Base-by-base conservation (phyloP, 2,329 filamentous ascomycete species). In the Cladosporium oxysporum region DNA sequence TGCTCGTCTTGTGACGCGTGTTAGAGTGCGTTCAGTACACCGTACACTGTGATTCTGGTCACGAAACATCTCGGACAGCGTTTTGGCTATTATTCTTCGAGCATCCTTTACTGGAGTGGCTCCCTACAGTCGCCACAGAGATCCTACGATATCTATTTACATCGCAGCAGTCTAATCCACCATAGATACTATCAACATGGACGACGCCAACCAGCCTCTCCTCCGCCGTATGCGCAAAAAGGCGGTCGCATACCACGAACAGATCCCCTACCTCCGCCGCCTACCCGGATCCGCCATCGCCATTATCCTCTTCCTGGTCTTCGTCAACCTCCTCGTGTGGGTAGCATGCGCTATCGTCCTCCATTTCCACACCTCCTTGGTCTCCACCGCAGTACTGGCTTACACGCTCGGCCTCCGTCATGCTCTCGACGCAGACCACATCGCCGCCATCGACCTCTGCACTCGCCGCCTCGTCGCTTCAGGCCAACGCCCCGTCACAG, bases 391-490 rank as follows among this genome's bases (percentile, higher is more conserved):
- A 1, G 88, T 93, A 1, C 85, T 98, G 0, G 89, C 93, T 29
- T 98, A 96, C 78, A 92, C 92, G 0, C 85, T 98, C 12, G 94
- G 94, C 2, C 85, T 98, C 14, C 90, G 94, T 50, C 94, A 98
- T 82, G 94, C 94, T n/a, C 87, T 98, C 53, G 95, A 98, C 75
- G 95, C 94, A n/a, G 94, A 98, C 79, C 95, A 98, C 75, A 91
- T 91, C 69, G 88, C 87, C 49, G 94, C 93, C 69, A 99, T 98
- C 73, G 94, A 98, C 79, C 85, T 98, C 44, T 96, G 96, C 89
- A 98, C 95, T 0, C 86, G 95, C 3, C 88, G 94, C 7, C 86
- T 98, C 28, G 88, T 98, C 44, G 93, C 93, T 0, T 87, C 91
- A 0, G 93, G 92, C 21, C 92, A 95, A 75, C 87, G 87, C 1